Evolutionary conservation across 2,329 filamentous ascomycete species (phyloP).

Genomic region (Colletotrichum destructivum): DNA sequence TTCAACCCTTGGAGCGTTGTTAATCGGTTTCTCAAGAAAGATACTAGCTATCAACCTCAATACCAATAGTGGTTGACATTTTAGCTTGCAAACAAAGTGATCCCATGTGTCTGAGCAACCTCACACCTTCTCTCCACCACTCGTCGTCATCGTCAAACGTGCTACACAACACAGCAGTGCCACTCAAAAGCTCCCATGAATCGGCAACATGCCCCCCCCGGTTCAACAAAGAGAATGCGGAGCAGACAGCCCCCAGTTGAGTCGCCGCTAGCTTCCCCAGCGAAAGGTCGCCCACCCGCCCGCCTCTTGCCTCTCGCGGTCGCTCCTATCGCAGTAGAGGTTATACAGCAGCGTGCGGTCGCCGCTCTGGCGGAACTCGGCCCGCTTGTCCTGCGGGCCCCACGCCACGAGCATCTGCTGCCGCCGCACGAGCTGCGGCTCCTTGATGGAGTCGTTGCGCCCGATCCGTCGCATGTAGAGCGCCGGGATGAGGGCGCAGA

Average conservation of each 20-base stretch:
- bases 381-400: constrained; percentile 52
- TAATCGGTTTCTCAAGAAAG: no score
- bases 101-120: no score
- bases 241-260: no score
- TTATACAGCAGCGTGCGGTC: constrained; percentile 51
- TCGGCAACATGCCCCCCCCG: background rate
- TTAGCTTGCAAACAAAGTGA: no score
- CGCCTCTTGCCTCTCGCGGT: constrained; percentile 34
- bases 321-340: constrained; percentile 48
- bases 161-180: no score
- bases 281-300: constrained; percentile 37
- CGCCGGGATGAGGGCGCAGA: constrained; percentile 55
- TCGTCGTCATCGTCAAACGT: no score
- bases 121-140: no score
- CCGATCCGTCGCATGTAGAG: constrained; percentile 56
- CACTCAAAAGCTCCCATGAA: background rate
- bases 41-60: no score
- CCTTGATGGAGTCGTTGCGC: constrained; percentile 52
- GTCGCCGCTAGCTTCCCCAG: constrained; percentile 27
- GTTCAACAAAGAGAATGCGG: no score
- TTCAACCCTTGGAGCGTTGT: no score
- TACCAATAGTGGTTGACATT: no score
- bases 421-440: constrained; percentile 53
- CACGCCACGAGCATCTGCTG: constrained; percentile 58
- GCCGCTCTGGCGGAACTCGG: constrained; percentile 47